Base-by-base conservation (phyloP, 129 eudicot genomes). In the Chrysanthemum lavandulifolium region DNA sequence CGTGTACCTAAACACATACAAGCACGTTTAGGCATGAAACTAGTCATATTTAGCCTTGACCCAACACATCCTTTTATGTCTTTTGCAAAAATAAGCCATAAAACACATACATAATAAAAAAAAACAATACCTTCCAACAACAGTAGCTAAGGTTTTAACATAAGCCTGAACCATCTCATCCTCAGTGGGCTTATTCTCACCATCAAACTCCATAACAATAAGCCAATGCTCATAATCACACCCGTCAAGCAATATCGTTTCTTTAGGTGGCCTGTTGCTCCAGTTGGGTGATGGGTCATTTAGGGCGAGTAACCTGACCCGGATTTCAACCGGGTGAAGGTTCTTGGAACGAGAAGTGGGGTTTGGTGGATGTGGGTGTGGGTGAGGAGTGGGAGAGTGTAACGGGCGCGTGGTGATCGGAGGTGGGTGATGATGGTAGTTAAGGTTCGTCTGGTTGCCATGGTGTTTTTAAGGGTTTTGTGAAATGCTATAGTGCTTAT, bases 221-320 rank as follows among this genome's bases (percentile, higher is more conserved):
- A 94, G 91, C 99, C 99, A 94, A 40, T 94, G 97, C 74, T 94
- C 99, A 61, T 90, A 94, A 75, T 94, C 99, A 68, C 99, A 94
- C 3, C 99, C 99, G 33, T 94, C 99, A 25, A 94, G 84, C 43
- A 90, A 77, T 18, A 94, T 90, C 43, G 99, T 90, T 77, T 86
- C 97, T 80, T 88, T 94, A 1, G 99, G 99, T 6, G 99, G 99
- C 1, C 99, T 91, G 57, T 94, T 94, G 85, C 87, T 94, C 99
- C 99, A 94, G 84, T 94, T 94, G 15, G 99, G 97, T 5, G 99
- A 83, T 58, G 97, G 89, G 82, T 94, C 97, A 61, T 94, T 94
- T 36, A 94, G 1, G 99, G 97, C 0, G 96, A 90, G 72, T 94
- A 86, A 50, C 99, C 99, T 78, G 96, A 65, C 76, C 89, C 87